A percentile compares a stretch with the other conserved stretches of the same genome.
Conservation (phyloP, 2,329 filamentous ascomycete species). For the Myriosclerotinia duriaeana region DNA sequence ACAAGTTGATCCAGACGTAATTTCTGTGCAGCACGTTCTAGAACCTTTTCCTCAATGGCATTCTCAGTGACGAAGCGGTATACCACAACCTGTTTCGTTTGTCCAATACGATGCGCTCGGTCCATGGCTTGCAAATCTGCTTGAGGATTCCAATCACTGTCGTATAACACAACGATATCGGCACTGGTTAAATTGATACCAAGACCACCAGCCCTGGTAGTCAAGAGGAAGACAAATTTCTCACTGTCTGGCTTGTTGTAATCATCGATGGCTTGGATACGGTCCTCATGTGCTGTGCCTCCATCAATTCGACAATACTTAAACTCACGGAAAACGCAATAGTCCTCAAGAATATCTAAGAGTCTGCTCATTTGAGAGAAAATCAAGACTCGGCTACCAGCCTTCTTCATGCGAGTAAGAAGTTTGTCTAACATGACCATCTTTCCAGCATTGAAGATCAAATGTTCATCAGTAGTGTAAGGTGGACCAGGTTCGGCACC, state of each 20-base stretch:
- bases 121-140: conserved; percentile 99
- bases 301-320: conserved; percentile 98
- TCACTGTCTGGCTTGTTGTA: conserved; percentile 97
- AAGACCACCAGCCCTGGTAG: conserved; percentile 89
- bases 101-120: conserved; percentile 94
- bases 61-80: conserved; percentile 98
- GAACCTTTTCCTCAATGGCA: conserved; percentile 96
- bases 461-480: conserved; percentile 96
- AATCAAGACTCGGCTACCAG: conserved; percentile 94
- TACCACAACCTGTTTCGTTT: conserved; percentile 96
- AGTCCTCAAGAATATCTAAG: conserved; percentile 95
- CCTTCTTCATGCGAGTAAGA: conserved; percentile 74
- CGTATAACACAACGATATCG: conserved; percentile 94
- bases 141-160: conserved; percentile 98
- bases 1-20: conserved; percentile 93
- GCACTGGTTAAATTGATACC: conserved; percentile 95
- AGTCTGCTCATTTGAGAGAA: conserved; percentile 99
- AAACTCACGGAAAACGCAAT: conserved; percentile 92
- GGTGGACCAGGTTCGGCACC: conserved; percentile 95
- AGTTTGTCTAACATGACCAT: conserved; percentile 97
- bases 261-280: conserved; percentile 95
- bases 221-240: conserved; percentile 94
- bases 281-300: conserved; percentile 93
- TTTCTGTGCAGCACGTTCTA: conserved; percentile 95
- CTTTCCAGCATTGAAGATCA: conserved; percentile 91